phyloP scores from a whole-genome alignment of 2,329 filamentous ascomycete genomes.

The Colletotrichum tropicale region DNA sequence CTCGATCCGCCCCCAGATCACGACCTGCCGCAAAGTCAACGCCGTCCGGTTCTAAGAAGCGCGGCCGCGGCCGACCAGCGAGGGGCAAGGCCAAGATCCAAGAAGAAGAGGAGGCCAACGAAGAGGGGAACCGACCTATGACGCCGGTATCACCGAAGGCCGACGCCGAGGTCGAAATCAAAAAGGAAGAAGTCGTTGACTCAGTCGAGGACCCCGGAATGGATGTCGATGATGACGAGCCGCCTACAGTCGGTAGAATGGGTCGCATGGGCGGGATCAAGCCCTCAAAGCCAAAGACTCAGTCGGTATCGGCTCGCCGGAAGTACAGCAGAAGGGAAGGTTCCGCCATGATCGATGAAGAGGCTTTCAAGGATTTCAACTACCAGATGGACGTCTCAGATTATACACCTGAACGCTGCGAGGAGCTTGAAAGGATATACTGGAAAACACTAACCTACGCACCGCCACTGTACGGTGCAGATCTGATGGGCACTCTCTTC shows the following conservation, averaged over 20 bases:
- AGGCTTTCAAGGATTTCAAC: slow-evolving; percentile 88
- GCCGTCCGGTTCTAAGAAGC: slow-evolving; percentile 40
- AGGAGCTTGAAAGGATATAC: slow-evolving; percentile 92
- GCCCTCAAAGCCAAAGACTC: slow-evolving; percentile 62
- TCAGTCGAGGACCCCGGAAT: slow-evolving; percentile 54
- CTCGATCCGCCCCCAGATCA: slow-evolving; percentile 40
- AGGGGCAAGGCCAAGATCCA: slow-evolving; percentile 39
- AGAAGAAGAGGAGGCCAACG: slow-evolving; percentile 37
- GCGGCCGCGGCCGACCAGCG: slow-evolving; percentile 42
- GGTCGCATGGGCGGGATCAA: slow-evolving; percentile 56
- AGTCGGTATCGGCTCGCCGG: slow-evolving; percentile 84
- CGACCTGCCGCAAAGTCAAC: slow-evolving; percentile 22
- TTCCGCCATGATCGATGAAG: slow-evolving; percentile 83
- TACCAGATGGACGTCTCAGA: slow-evolving; percentile 89
- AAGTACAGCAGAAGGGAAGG: slow-evolving; percentile 84
- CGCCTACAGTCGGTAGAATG: slow-evolving; percentile 31
- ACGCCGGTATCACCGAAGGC: slow-evolving; percentile 31
- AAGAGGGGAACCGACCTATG: slow-evolving; percentile 21
- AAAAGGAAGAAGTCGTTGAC: slow-evolving; percentile 41
- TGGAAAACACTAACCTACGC: slow-evolving; percentile 98
- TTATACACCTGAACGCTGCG: slow-evolving; percentile 88
- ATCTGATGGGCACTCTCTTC: slow-evolving; percentile 95
- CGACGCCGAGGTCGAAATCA: slow-evolving; percentile 33
- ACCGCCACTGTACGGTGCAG: slow-evolving; percentile 91
- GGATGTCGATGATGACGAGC: slow-evolving; percentile 41